phyloP scores from a whole-genome alignment of 2,329 filamentous ascomycete genomes.

The Dothidotthia symphoricarpi region DNA sequence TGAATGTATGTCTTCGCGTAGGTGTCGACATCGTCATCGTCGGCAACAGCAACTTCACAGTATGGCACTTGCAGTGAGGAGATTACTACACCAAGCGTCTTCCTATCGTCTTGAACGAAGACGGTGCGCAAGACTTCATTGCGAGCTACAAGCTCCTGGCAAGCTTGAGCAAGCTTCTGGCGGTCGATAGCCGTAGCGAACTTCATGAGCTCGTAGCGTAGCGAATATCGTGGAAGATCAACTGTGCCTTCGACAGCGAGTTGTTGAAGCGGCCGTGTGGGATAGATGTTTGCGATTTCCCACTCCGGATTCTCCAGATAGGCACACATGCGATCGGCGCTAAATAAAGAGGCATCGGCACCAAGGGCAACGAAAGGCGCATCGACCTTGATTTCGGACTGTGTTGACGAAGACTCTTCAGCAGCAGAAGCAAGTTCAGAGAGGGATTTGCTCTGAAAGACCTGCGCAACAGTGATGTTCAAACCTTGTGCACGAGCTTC shows the following conservation, averaged over 20 bases:
- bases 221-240: constrained; percentile 58
- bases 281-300: constrained; percentile 57
- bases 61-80: constrained; percentile 54
- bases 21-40: constrained; percentile 51
- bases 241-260: constrained; percentile 60
- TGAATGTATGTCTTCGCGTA: constrained; percentile 57
- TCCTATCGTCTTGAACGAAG: constrained; percentile 54
- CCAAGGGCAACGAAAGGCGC: constrained; percentile 55
- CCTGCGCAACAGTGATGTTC: constrained; percentile 44
- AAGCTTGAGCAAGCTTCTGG: constrained; percentile 51
- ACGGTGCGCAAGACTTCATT: constrained; percentile 67
- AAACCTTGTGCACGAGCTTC: constrained; percentile 40
- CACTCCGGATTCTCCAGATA: constrained; percentile 53
- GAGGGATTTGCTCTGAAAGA: constrained; percentile 48
- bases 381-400: constrained; percentile 26
- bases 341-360: constrained; percentile 45
- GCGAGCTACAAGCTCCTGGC: constrained; percentile 56
- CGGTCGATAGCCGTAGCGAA: constrained; percentile 55
- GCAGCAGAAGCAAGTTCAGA: constrained; percentile 29
- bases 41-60: constrained; percentile 34
- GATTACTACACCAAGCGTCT: constrained; percentile 59
- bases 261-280: constrained; percentile 59
- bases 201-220: constrained; percentile 65
- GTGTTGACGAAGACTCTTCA: constrained; percentile 28
- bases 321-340: constrained; percentile 52